These are phyloP conservation scores for Carex parvula DNA, from an alignment of 176 grass and related monocot genomes.

Conservation along the genomic window DNA sequence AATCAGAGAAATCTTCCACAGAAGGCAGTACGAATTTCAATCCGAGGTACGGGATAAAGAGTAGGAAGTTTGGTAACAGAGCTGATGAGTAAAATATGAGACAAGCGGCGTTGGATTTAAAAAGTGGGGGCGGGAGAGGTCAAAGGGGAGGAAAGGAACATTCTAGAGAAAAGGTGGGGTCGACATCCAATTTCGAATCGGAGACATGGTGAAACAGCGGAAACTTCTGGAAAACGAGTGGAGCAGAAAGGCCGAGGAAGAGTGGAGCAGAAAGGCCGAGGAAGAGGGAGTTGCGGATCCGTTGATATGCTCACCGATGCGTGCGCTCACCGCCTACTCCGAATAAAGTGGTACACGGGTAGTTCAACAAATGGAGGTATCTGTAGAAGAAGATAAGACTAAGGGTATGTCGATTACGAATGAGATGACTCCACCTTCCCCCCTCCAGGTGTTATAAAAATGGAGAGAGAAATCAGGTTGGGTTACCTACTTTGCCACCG, in stretches of 20 bases:
- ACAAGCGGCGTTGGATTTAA: background rate
- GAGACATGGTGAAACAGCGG: background rate
- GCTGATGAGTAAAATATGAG: background rate
- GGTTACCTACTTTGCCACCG: background rate
- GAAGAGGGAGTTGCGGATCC: constrained; percentile 9
- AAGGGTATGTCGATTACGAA: background rate
- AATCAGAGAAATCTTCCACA: background rate
- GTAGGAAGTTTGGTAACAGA: background rate
- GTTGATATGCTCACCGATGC: background rate
- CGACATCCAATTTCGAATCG: background rate
- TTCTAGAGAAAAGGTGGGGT: constrained; percentile 36
- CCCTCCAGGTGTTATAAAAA: background rate
- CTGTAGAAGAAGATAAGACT: background rate
- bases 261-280: background rate
- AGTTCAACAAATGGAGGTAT: background rate
- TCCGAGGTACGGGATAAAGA: background rate
- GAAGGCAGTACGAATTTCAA: background rate
- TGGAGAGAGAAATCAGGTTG: background rate
- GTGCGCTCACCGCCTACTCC: background rate
- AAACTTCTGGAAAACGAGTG: constrained; percentile 29
- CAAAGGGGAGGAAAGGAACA: constrained; percentile 29
- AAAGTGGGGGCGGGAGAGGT: constrained; percentile 16
- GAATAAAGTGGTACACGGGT: background rate
- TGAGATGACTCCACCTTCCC: background rate
- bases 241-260: no score